A percentile compares a stretch with the other conserved stretches of the same genome.
These are phyloP conservation scores for Ogataea haglerorum DNA, from an alignment of 805 yeast species.

Conservation along the genomic window DNA sequence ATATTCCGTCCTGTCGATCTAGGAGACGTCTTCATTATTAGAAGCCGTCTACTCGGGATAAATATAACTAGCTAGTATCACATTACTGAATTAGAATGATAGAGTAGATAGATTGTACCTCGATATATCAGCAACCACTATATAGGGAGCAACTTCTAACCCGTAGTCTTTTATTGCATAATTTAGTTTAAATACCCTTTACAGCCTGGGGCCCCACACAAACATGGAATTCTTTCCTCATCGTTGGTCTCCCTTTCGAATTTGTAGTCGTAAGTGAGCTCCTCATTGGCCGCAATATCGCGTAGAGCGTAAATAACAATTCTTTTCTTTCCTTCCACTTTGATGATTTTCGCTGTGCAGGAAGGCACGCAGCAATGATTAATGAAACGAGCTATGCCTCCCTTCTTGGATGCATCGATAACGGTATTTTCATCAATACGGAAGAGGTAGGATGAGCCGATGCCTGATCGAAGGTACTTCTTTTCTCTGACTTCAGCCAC, in stretches of 20 bases:
- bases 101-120: no score
- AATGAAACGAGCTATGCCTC: conserved; percentile 95
- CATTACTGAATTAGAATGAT: no score
- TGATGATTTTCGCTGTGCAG: conserved; percentile 94
- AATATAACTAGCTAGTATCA: no score
- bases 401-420: conserved; percentile 94
- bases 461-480: conserved; percentile 81
- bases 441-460: conserved; percentile 91
- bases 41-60: no score
- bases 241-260: conserved; percentile 90
- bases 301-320: conserved; percentile 92
- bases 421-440: conserved; percentile 92
- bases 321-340: conserved; percentile 89
- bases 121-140: no score
- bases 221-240: conserved; percentile 81
- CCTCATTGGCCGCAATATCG: conserved; percentile 86
- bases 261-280: conserved; percentile 92
- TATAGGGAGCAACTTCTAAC: no score
- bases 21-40: no score
- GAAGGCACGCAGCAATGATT: conserved; percentile 98
- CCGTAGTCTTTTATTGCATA: conserved; percentile 25
- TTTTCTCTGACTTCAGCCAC: conserved; percentile 92
- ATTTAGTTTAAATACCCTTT: conserved; percentile 88
- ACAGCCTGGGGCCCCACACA: conserved; percentile 94
- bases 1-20: no score